Percentiles rank a stretch among this genome's conserved stretches.
These are phyloP conservation scores for Stromatinia cepivora DNA, from an alignment of 2,329 filamentous ascomycete genomes.

Conservation along the genomic window DNA sequence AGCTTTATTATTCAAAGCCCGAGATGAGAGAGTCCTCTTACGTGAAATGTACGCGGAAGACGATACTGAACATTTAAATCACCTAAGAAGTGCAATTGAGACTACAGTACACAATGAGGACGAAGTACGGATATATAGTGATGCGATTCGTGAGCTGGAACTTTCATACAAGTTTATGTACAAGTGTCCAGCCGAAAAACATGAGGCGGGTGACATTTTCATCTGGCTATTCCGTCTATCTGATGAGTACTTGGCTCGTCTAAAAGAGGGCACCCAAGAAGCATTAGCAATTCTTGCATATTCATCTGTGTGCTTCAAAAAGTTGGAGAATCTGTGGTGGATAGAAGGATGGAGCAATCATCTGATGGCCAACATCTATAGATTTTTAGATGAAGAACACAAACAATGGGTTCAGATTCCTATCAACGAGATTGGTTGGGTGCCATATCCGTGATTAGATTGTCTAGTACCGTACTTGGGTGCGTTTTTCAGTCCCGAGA, in stretches of 20 bases:
- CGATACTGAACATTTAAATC: neutral
- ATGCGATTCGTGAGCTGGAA: conserved; percentile 41
- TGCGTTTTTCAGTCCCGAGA: neutral
- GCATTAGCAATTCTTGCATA: conserved; percentile 42
- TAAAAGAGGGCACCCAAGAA: conserved; percentile 40
- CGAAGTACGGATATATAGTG: neutral
- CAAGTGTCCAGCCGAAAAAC: conserved; percentile 15
- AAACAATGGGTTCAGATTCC: conserved; percentile 39
- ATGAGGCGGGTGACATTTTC: conserved; percentile 44
- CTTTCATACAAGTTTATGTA: conserved; percentile 36
- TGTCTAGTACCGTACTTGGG: neutral
- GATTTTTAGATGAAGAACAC: conserved; percentile 41
- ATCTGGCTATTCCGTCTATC: conserved; percentile 43
- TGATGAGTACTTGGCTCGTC: conserved; percentile 42
- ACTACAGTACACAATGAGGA: neutral
- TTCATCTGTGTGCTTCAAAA: conserved; percentile 39
- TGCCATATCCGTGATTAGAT: conserved; percentile 16
- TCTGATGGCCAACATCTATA: conserved; percentile 38
- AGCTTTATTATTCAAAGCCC: neutral
- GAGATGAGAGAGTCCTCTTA: neutral
- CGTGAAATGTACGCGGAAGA: conserved; percentile 9
- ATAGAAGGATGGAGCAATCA: conserved; percentile 41
- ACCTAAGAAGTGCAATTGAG: conserved; percentile 4
- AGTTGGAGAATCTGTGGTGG: conserved; percentile 41
- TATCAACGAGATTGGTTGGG: conserved; percentile 31